phyloP scores from a whole-genome alignment of 108 stramenopile genomes.

The Skeletonema costatum region DNA sequence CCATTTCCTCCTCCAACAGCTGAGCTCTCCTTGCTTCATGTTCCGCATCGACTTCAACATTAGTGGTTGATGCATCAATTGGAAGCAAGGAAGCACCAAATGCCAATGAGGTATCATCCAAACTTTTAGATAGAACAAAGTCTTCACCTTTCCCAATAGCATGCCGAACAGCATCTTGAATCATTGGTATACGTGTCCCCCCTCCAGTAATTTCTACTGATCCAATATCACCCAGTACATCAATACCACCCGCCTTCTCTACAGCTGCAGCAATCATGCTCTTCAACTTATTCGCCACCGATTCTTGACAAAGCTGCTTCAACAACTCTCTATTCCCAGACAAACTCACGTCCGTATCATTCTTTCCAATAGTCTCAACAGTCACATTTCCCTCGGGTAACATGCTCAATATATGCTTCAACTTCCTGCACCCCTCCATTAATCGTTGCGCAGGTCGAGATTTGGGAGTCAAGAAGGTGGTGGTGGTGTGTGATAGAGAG shows the following conservation, averaged over 20 bases:
- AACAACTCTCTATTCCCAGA: conserved; percentile 32
- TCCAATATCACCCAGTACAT: not conserved
- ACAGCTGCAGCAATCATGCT: conserved; percentile 29
- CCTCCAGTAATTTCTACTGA: conserved; percentile 57
- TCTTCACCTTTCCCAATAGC: conserved; percentile 21
- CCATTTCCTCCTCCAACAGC: conserved; percentile 31
- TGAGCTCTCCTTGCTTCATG: conserved; percentile 11
- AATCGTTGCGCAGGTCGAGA: conserved; percentile 55
- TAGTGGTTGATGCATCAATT: not conserved
- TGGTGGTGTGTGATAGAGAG: not conserved
- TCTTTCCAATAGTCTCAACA: conserved; percentile 49
- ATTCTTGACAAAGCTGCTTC: conserved; percentile 29
- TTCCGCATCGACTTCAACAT: not conserved
- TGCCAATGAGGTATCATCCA: conserved; percentile 63
- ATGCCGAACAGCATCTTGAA: conserved; percentile 48
- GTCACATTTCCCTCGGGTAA: conserved; percentile 47
- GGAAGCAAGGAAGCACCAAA: conserved; percentile 50
- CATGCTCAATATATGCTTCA: conserved; percentile 61
- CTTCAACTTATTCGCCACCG: conserved; percentile 18
- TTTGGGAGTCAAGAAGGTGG: conserved; percentile 29
- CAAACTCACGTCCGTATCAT: conserved; percentile 49
- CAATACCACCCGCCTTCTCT: conserved; percentile 12
- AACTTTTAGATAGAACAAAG: conserved; percentile 43
- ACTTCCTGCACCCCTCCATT: conserved; percentile 44
- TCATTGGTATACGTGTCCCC: conserved; percentile 59